phyloP scores from a whole-genome alignment of 2,329 filamentous ascomycete species.

The Cladosporium sp. region DNA sequence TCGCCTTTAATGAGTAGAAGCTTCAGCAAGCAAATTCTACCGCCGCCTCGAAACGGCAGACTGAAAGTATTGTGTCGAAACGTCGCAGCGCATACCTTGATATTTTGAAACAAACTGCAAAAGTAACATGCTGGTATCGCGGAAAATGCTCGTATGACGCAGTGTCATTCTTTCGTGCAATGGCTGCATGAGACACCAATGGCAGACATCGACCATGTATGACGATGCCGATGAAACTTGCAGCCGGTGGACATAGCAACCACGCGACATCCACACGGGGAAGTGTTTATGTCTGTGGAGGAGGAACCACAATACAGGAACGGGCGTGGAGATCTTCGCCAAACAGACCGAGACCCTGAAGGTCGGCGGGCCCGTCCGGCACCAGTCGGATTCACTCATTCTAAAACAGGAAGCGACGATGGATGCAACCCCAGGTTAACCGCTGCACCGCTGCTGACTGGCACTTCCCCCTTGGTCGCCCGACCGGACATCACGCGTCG shows the following conservation, averaged over 20 bases:
- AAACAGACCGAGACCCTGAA: not conserved
- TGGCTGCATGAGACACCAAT: not conserved
- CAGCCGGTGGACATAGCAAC: conserved; percentile 11
- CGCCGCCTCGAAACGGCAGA: not conserved
- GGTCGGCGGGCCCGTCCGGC: not conserved
- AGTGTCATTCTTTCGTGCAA: not conserved
- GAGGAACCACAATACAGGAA: not conserved
- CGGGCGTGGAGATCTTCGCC: not conserved
- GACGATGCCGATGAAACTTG: conserved; percentile 5
- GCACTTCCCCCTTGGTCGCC: not conserved
- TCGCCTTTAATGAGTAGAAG: not conserved
- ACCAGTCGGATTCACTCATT: not conserved
- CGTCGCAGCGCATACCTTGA: not conserved
- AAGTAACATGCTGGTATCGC: not conserved
- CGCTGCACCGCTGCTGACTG: not conserved
- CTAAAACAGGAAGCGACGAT: conserved; percentile 5
- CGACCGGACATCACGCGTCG: not conserved
- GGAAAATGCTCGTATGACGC: not conserved
- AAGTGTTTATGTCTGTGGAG: conserved; percentile 2
- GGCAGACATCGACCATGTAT: not conserved
- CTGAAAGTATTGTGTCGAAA: not conserved
- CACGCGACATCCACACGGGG: not conserved
- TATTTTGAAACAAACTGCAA: not conserved
- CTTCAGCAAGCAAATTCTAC: not conserved
- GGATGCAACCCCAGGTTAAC: not conserved